These are phyloP conservation scores for Metarhizium anisopliae DNA, from an alignment of 2,329 filamentous ascomycete genomes.

Conservation along the genomic window DNA sequence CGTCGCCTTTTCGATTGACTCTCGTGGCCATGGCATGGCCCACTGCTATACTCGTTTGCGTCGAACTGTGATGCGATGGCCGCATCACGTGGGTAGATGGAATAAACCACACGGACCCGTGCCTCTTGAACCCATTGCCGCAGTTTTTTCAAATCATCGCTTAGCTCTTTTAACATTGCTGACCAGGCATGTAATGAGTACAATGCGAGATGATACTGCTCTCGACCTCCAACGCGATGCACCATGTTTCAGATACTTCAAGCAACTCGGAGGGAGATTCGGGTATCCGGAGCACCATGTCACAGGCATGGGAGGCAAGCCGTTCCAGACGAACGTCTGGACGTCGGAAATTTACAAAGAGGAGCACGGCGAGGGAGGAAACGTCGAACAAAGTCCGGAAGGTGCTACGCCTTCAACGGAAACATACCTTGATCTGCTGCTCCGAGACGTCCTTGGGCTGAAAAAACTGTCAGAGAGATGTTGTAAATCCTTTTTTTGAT, in stretches of 20 bases:
- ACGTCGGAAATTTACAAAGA: constrained; percentile 16
- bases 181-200: constrained; percentile 40
- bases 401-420: constrained; percentile 65
- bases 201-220: constrained; percentile 42
- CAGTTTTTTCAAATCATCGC: constrained; percentile 17
- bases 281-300: constrained; percentile 7
- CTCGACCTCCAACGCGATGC: constrained; percentile 46
- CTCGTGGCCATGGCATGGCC: constrained; percentile 22
- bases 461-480: background rate
- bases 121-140: constrained; percentile 9
- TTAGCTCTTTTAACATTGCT: constrained; percentile 28
- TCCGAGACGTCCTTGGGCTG: constrained; percentile 96
- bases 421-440: constrained; percentile 99
- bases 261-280: constrained; percentile 22
- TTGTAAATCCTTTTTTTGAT: background rate
- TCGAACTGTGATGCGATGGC: constrained; percentile 9
- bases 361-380: constrained; percentile 29
- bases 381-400: constrained; percentile 64
- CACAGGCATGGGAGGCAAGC: constrained; percentile 3
- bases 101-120: constrained; percentile 3
- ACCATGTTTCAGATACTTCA: constrained; percentile 21
- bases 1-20: background rate
- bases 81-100: constrained; percentile 4
- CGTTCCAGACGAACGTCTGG: constrained; percentile 11
- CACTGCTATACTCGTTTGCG: constrained; percentile 43